Base-by-base conservation (phyloP, 805 yeast genomes). In the Candida tammaniensis region DNA sequence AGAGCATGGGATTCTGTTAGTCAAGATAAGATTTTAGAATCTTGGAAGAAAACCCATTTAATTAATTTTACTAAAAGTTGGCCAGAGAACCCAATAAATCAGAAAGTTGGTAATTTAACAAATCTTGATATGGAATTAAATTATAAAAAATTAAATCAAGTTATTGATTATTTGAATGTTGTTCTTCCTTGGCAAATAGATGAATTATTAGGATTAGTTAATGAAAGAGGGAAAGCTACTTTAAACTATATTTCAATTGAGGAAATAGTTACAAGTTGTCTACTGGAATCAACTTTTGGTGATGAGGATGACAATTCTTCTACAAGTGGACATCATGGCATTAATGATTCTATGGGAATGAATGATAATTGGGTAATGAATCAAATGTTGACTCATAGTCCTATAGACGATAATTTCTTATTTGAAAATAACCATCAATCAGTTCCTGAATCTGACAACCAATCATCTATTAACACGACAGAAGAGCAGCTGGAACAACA, bases 221-320 rank as follows among this genome's bases (percentile, higher is more conserved):
- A 66, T 42, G 72, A 66, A 44, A 39, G 69, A 24, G 61, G 60
- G 5, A 66, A 66, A 38, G 61, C 66, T 13, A 63, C 69, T 1
- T 47, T 66, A 10, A 62, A 66, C 27, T 80, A 78, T 45, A 61
- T 73, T 8, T 76, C 83, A 13, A 76, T 76, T 27, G 79, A 72
- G 33, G 85, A 80, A 46, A 68, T 79, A 28, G 75, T 79, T 3
- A 76, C 77, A 17, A 72, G 82, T 48, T 76, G 83, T 41, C 66
- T 76, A 9, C 74, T 72, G 48, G 80, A 76, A 36, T 32, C 44
- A 5, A n/a, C n/a, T n/a, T n/a, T n/a, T n/a, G n/a, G n/a, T n/a
- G n/a, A n/a, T n/a, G n/a, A n/a, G n/a, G n/a, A n/a, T n/a, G n/a
- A n/a, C n/a, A n/a, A n/a, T n/a, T n/a, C n/a, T n/a, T n/a, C n/a